These are phyloP conservation scores for Glebionis coronaria DNA, from an alignment of 129 eudicot genomes.

Conservation along the genomic window DNA sequence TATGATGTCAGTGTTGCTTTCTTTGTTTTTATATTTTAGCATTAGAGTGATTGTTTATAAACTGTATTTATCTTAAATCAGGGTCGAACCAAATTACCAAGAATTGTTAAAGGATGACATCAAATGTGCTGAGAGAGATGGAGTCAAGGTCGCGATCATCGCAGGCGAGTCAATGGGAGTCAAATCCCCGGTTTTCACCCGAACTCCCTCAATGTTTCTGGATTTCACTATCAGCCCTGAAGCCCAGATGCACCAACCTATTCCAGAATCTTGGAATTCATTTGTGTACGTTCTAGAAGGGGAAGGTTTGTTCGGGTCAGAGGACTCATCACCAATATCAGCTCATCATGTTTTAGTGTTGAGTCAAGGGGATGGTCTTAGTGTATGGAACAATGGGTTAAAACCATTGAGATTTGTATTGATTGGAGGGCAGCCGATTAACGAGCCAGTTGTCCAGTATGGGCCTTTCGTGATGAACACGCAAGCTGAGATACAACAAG, in stretches of 20 bases:
- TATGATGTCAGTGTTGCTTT: neutral
- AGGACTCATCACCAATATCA: conserved; percentile 38
- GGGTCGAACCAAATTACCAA: conserved; percentile 93
- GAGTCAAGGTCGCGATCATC: conserved; percentile 65
- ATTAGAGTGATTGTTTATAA: neutral
- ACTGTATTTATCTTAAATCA: conserved; percentile 16
- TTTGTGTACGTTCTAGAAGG: conserved; percentile 70
- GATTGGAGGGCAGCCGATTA: conserved; percentile 74
- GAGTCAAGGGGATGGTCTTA: conserved; percentile 74
- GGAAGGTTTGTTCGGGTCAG: conserved; percentile 67
- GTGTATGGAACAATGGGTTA: conserved; percentile 76
- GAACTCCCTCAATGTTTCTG: conserved; percentile 89
- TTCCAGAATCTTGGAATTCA: conserved; percentile 81
- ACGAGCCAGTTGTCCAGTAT: conserved; percentile 81
- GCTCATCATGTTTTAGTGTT: conserved; percentile 77
- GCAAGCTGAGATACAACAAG: conserved; percentile 65
- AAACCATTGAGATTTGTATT: conserved; percentile 56
- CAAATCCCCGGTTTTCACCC: conserved; percentile 72
- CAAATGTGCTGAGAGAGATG: conserved; percentile 51
- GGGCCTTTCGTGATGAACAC: conserved; percentile 99
- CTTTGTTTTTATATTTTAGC: neutral
- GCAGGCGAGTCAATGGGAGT: conserved; percentile 96
- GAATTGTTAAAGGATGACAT: conserved; percentile 65
- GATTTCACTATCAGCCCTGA: conserved; percentile 70
- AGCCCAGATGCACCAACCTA: conserved; percentile 52